Base-by-base conservation (phyloP, 139 green algal species). In the Spirogloea muscicola region DNA sequence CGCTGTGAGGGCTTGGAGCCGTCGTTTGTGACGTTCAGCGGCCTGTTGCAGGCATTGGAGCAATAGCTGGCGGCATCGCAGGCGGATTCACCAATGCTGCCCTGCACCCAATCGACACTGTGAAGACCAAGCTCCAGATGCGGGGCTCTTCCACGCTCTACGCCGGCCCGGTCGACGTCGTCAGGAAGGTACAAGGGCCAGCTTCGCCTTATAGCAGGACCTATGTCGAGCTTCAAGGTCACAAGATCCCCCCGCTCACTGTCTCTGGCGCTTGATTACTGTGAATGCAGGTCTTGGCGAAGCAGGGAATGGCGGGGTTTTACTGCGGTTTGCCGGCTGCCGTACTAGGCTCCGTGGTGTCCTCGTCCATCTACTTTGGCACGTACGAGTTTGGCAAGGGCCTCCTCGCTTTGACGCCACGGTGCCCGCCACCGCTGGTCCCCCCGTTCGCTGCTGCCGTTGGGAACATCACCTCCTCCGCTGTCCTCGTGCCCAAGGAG, bases 381-480 rank as follows among this genome's bases (percentile, higher is more conserved):
- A 84, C 87, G 39, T 98, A 98, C 81, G 94, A 98, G 68, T 84
- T 81, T 0, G 77, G 77, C 31, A 98, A 98, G 83, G 90, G 86
- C 0, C 7, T 67, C 2, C 58, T 84, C 25, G 5, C 10, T 3
- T 18, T n/a, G 4, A 3, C 33, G n/a, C 3, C 42, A 37, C 3
- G 42, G 3, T 57, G 31, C 33, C 72, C 72, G 0, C 36, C 18
- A 13, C 49, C 67, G 49, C 31, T 74, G 16, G 76, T 83, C 29
- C 76, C 76, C 7, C 69, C 76, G 34, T 7, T 84, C n/a, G 75
- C 78, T 36, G 78, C 78, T n/a, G 65, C 71, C 0, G 18, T 84
- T n/a, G 78, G 78, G 16, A 84, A 84, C 42, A 49, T 81, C 57
- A 57, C 51, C 27, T 86, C 78, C 16, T 84, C 71, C 0, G 51